These are phyloP conservation scores for Penicillium salamii DNA, from an alignment of 495 filamentous ascomycete genomes.

Conservation along the genomic window DNA sequence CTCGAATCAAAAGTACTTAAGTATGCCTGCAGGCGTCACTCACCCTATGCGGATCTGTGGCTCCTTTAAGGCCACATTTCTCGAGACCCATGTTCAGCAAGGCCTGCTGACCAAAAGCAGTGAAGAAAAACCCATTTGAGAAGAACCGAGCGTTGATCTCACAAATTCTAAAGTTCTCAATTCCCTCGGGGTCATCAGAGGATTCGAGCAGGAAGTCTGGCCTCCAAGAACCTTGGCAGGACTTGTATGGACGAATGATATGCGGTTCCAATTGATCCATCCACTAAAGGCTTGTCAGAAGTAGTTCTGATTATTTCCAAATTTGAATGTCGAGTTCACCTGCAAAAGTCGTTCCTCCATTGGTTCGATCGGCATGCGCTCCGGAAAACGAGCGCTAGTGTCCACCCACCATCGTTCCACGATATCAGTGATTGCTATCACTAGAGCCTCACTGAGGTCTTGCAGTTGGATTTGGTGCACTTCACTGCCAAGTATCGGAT, in stretches of 20 bases:
- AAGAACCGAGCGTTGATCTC: constrained; percentile 41
- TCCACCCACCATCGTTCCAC: constrained; percentile 43
- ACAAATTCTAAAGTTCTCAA: constrained; percentile 23
- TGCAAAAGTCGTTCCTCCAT: constrained; percentile 32
- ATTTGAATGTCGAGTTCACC: background rate
- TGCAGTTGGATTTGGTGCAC: constrained; percentile 15
- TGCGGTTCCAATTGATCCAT: background rate
- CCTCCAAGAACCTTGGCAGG: constrained; percentile 26
- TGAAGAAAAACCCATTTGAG: background rate
- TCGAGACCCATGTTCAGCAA: too few species aligned
- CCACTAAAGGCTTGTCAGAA: constrained; percentile 2
- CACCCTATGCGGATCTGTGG: too few species aligned
- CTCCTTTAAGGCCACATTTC: too few species aligned
- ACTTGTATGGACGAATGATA: constrained; percentile 3
- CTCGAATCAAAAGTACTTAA: too few species aligned
- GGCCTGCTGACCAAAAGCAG: too few species aligned
- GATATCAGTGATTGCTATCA: constrained; percentile 35
- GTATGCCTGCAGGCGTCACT: too few species aligned
- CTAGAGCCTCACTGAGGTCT: constrained; percentile 26
- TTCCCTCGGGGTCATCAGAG: constrained; percentile 1
- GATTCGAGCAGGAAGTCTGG: constrained; percentile 32
- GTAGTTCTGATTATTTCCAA: too few species aligned
- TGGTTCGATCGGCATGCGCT: constrained; percentile 37
- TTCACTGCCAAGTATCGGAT: constrained; percentile 14
- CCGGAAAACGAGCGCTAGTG: constrained; percentile 25